Evolutionary conservation across 2,329 filamentous ascomycete genomes (phyloP), one percentile per base, ranked within the genome.

Genomic region (Purpureocillium takamizusanense): DNA sequence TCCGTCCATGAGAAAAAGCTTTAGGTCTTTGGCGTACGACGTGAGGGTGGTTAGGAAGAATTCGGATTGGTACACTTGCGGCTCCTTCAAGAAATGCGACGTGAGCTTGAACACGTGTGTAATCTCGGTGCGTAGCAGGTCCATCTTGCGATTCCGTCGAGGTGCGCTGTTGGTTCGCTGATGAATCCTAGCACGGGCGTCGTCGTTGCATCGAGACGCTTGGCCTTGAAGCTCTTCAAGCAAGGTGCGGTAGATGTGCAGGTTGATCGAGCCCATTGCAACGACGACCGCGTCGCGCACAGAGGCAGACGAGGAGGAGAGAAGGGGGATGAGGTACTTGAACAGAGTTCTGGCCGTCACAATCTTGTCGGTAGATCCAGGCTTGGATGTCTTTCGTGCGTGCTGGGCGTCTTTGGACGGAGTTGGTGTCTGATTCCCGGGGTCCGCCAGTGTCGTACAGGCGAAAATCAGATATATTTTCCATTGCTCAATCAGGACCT

Each of bases 391-490:
- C 57, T 94, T 95, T 32, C 90, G 77, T 4, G 78, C 73, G 59
- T 97, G 90, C 46, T 94, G 83, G 2, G 67, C 67, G 23, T 81
- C 68, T 39, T 79, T 76, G 4, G 60, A 47, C 1, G 56, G 46
- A 14, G 40, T 54, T 28, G 47, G 42, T 12, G 52, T 55, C 16
- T 71, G 70, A 40, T 69, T 78, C 9, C 87, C 87, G 9, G 86
- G 76, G 48, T 92, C 92, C 29, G 86, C 89, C 40, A 98, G 70
- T 0, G 92, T 97, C 9, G 90, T 95, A 61, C 94, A 98, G 9
- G 90, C 92, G 64, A 98, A 95, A 39, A 95, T 89, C 18, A 98
- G 72, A 57, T 97, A 97, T 2, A 97, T 69, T 61, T 95, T 97
- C 90, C 90, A 98, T 57, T 98, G 92, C 60, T 97, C 94, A 42